phyloP scores from a whole-genome alignment of 768 basidiomycete species.

The Boletus rufocinnamomeus region DNA sequence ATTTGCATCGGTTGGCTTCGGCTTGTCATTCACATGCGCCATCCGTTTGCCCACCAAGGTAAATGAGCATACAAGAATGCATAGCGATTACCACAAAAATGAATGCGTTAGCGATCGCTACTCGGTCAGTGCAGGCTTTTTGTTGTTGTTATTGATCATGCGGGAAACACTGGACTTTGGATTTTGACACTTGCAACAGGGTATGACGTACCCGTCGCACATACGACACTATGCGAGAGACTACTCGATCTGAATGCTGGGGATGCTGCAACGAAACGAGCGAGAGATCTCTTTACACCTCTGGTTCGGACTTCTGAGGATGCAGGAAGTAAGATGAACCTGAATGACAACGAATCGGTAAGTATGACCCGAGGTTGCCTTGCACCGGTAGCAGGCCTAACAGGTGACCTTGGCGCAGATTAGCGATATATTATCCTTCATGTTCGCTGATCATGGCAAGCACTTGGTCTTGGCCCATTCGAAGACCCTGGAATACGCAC shows the following conservation, averaged over 20 bases:
- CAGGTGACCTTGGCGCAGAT: no score
- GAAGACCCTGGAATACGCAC: neutral
- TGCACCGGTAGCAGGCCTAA: no score
- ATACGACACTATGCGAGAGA: slow-evolving; percentile 23
- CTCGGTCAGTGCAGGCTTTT: slow-evolving; percentile 12
- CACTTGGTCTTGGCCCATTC: no score
- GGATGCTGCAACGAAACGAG: neutral
- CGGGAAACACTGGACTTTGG: neutral
- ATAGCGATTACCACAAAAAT: slow-evolving; percentile 19
- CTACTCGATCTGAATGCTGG: slow-evolving; percentile 8
- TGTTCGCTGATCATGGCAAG: neutral
- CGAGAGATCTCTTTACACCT: slow-evolving; percentile 12
- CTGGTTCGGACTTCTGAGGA: no score
- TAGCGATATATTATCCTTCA: no score
- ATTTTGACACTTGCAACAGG: slow-evolving; percentile 5
- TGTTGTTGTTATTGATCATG: neutral
- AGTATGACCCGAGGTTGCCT: no score
- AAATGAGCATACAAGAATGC: slow-evolving; percentile 24
- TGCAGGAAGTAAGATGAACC: no score
- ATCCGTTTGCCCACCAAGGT: slow-evolving; percentile 15
- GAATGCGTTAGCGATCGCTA: slow-evolving; percentile 15
- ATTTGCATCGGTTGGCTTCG: slow-evolving; percentile 29
- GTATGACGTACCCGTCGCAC: slow-evolving; percentile 20
- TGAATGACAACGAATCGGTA: no score
- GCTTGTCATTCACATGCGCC: slow-evolving; percentile 24